Evolutionary conservation across 177 flowering plant genomes (phyloP).

Genomic region (Telopea speciosissima): DNA sequence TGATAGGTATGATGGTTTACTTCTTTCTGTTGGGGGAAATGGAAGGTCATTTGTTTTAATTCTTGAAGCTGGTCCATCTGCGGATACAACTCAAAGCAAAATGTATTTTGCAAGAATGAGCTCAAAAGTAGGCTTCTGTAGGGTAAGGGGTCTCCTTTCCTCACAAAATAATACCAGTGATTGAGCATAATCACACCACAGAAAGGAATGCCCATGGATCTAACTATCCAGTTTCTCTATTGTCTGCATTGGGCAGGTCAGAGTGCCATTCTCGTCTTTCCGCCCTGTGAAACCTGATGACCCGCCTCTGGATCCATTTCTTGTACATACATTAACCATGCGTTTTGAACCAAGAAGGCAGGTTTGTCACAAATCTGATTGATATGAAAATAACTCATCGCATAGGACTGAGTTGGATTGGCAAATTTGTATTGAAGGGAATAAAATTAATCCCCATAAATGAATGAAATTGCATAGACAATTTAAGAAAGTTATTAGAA

Average conservation of each 20-base stretch:
- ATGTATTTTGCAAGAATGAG: slow-evolving; percentile 79
- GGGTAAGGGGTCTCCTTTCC: slow-evolving; percentile 42
- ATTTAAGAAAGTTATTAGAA: not conserved
- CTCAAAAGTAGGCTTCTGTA: slow-evolving; percentile 92
- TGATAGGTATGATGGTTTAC: slow-evolving; percentile 81
- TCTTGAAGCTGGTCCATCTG: slow-evolving; percentile 91
- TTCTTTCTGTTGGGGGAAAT: slow-evolving; percentile 94
- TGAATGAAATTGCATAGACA: not conserved
- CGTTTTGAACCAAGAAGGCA: slow-evolving; percentile 97
- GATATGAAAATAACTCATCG: not conserved
- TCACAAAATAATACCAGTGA: not conserved
- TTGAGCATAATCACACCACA: not conserved
- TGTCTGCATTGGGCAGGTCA: slow-evolving; percentile 43
- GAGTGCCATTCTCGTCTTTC: slow-evolving; percentile 87
- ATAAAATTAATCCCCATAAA: not conserved
- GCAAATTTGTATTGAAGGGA: not conserved
- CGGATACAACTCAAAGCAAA: slow-evolving; percentile 82
- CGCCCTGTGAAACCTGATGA: slow-evolving; percentile 91
- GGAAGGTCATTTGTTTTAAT: slow-evolving; percentile 85
- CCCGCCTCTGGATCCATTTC: slow-evolving; percentile 95
- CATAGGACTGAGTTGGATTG: not conserved
- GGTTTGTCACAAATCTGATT: slow-evolving; percentile 38
- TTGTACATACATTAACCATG: slow-evolving; percentile 87
- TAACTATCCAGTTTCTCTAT: slow-evolving; percentile 5
- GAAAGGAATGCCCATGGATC: not conserved